Evolutionary conservation across 345 rosid species (phyloP).

Genomic region (Sapria himalayana): DNA sequence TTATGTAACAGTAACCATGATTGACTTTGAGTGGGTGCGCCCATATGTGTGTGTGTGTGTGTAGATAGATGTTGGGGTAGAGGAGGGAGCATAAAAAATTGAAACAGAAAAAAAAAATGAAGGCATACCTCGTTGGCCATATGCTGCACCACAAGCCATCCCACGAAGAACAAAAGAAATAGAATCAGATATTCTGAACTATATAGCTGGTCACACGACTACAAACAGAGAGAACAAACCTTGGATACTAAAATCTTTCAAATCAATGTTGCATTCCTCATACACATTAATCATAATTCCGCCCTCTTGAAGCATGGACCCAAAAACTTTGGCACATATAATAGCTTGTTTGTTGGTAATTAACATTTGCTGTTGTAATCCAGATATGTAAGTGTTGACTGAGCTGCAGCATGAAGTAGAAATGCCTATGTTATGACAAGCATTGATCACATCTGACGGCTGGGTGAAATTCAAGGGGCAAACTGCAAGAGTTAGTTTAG

Average conservation of each 20-base stretch:
- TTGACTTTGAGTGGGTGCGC: conserved; percentile 1
- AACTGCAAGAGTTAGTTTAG: too few relatives aligned
- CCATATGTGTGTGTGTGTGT: neutral
- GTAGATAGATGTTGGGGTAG: neutral
- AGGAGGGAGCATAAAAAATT: neutral
- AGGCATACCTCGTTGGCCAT: conserved; percentile 63
- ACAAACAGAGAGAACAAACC: conserved; percentile 17
- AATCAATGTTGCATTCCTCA: conserved; percentile 88
- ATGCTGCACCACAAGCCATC: conserved; percentile 25
- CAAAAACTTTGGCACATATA: conserved; percentile 66
- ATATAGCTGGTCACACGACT: neutral
- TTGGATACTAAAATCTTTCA: conserved; percentile 91
- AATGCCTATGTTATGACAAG: conserved; percentile 73
- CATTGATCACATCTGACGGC: conserved; percentile 65
- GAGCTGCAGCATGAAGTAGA: conserved; percentile 92
- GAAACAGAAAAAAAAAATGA: neutral
- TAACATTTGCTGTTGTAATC: conserved; percentile 80
- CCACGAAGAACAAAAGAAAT: conserved; percentile 9
- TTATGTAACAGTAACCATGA: too few relatives aligned
- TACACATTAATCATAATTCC: conserved; percentile 79
- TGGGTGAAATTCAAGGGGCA: conserved; percentile 76
- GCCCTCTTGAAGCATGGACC: conserved; percentile 58
- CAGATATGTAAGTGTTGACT: conserved; percentile 50
- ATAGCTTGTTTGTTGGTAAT: conserved; percentile 94
- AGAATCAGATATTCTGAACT: conserved; percentile 10